Evolutionary conservation across 345 rosid genomes (phyloP), one percentile per base, ranked within the genome.

Genomic region (Heritiera littoralis): DNA sequence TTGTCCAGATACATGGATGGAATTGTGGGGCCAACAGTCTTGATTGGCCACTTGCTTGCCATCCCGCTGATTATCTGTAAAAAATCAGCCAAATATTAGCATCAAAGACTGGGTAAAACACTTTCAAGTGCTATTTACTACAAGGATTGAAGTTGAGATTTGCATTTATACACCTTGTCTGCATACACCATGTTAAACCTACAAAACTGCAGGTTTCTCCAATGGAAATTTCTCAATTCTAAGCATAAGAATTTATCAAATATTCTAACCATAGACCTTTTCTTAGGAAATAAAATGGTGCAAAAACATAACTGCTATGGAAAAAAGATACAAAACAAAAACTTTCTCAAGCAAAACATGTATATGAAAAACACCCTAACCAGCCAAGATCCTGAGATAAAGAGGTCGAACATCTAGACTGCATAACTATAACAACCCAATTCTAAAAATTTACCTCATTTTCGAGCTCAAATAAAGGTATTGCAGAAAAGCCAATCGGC

Each of bases 1-100:
- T 79, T 86, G 81, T 91, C 92, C 65, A 88, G 63, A 74, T 77
- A 89, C 85, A 86, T 75, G 18, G 90, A 89, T 6, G 94, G 90
- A 54, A 91, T 81, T n/a, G 77, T 80, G 15, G 90, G 92, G 30
- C 94, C 92, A 46, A 91, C 74, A 45, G 80, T 79, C 82, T 80
- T 88, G 45, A 86, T 85, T 41, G 86, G 83, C 83, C 86, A 82
- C 38, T 78, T 43, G 56, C 79, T 84, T 70, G 69, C 74, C 89
- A 88, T 84, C 91, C 88, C 83, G 49, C 78, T 81, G 38, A 84
- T 77, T 51, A 85, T 83, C 92, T 87, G 49, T 32, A 51, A 45
- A 23, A 61, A 58, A 46, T 46, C 28, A 61, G 55, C 56, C 12
- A 45, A 40, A 60, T 23, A 18, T 8, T 30, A 48, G 49, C 28